Conservation (phyloP, 2,329 filamentous ascomycete genomes). For the Tympanopsis confertula region DNA sequence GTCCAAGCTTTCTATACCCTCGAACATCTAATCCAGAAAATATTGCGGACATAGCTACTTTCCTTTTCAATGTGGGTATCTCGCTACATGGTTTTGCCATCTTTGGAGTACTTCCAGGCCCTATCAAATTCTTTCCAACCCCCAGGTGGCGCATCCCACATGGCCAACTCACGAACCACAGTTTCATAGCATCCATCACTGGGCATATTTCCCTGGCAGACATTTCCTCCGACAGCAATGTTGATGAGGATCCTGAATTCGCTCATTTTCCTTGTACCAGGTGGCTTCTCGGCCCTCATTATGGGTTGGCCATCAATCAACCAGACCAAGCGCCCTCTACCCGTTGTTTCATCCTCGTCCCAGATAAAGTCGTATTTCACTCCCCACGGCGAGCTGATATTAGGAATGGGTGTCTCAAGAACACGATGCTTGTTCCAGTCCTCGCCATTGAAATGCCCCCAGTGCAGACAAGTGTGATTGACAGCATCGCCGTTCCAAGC, state of each 20-base stretch:
- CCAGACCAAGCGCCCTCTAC: conserved; percentile 37
- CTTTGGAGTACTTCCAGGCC: conserved; percentile 27
- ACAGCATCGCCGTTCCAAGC: conserved; percentile 45
- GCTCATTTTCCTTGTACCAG: conserved; percentile 37
- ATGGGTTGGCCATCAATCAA: conserved; percentile 44
- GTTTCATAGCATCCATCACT: conserved; percentile 42
- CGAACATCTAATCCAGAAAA: too few relatives aligned
- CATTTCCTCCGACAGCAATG: conserved; percentile 50
- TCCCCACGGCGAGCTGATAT: conserved; percentile 28
- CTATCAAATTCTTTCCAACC: conserved; percentile 41
- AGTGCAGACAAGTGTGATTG: conserved; percentile 47
- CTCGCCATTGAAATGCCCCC: conserved; percentile 40
- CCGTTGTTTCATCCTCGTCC: conserved; percentile 31
- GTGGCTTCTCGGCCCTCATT: conserved; percentile 42
- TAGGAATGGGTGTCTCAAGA: conserved; percentile 33
- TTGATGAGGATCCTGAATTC: conserved; percentile 46
- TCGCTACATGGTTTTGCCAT: neutral
- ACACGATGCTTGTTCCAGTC: conserved; percentile 46
- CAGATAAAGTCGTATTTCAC: conserved; percentile 45
- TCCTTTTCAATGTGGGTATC: too few relatives aligned
- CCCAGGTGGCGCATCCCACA: conserved; percentile 38
- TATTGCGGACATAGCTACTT: too few relatives aligned
- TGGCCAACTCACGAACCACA: conserved; percentile 36
- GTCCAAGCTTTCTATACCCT: too few relatives aligned
- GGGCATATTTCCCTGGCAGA: conserved; percentile 38